Evolutionary conservation across 1,284 basidiomycete species (phyloP), one percentile per base, ranked within the genome.

Genomic region (Xerocomus nothofagi): DNA sequence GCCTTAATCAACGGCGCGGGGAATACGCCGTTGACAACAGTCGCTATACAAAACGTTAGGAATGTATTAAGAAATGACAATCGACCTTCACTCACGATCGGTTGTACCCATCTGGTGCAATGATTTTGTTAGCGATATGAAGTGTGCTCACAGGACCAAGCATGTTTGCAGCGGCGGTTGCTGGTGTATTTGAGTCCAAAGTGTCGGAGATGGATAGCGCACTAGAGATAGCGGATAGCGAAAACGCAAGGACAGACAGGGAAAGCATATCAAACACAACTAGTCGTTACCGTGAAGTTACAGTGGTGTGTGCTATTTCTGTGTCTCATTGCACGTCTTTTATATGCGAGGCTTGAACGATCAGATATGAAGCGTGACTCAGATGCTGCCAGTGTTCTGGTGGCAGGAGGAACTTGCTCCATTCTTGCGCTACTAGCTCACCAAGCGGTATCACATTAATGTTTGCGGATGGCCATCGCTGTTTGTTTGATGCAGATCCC

Each of bases 101-200:
- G 21, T 47, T 57, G 49, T 49, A 71, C 17, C 72, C 71, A 58
- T 73, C 71, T 5, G 72, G 70, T 2, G 65, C 55, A 20, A 72
- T 56, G 23, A 50, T 34, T 0, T 39, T 32, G 44, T 73, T 70
- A 11, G 31, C 57, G 12, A 73, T 47, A 11, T 40, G 14, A 27
- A 66, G 38, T 14, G 50, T 30, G 14, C 32, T 41, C 11, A 45
- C 44, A 10, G 68, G 47, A 15, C 63, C 63, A 24, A 68, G 14
- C 12, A 47, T 39, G 7, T 30, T 34, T n/a, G 41, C 6, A 14
- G 4, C 18, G 2, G 37, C 12, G 3, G 17, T n/a, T 20, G 20
- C 9, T 20, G 46, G 15, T n/a, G 17, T 5, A 21, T 8, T 9
- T 14, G 51, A 45, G 38, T 43, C 23, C 31, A 39, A 31, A 37